Conservation (phyloP, 352 stramenopile genomes). For the Pythium vanterpoolii region DNA sequence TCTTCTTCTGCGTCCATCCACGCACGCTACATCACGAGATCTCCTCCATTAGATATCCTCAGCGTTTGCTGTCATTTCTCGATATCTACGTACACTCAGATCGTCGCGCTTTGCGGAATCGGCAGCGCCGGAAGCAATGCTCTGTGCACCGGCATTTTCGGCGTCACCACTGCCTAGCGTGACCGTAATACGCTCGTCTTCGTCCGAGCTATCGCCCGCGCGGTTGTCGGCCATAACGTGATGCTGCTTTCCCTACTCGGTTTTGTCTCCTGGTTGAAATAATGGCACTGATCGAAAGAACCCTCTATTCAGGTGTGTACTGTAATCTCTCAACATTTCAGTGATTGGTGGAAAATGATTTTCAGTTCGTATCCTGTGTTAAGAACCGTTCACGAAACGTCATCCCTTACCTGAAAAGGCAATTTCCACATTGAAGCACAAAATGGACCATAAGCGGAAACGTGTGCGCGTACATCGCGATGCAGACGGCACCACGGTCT, state of each 20-base stretch:
- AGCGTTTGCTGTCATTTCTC: neutral
- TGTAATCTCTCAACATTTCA: neutral
- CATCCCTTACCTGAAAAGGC: neutral
- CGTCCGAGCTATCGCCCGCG: slow-evolving; percentile 74
- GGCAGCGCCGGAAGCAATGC: neutral
- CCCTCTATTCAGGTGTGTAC: neutral
- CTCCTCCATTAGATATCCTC: neutral
- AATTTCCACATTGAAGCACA: neutral
- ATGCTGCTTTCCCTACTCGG: neutral
- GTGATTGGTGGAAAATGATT: neutral
- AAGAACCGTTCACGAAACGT: slow-evolving; percentile 23
- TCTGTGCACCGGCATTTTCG: neutral
- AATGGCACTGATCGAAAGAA: slow-evolving; percentile 5
- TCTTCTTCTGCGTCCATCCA: slow-evolving; percentile 78
- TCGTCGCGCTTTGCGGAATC: slow-evolving; percentile 28
- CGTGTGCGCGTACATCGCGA: neutral
- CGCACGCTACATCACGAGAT: slow-evolving; percentile 35
- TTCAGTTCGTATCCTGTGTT: neutral
- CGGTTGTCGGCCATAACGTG: slow-evolving; percentile 23
- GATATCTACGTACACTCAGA: slow-evolving; percentile 28
- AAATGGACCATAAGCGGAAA: slow-evolving; percentile 7
- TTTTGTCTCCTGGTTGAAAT: slow-evolving; percentile 22
- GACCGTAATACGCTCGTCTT: slow-evolving; percentile 74
- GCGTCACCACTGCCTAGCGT: slow-evolving; percentile 13
- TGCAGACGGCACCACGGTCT: neutral